A percentile compares a stretch with the other conserved stretches of the same genome.
These are phyloP conservation scores for Polygonum maritimum DNA, from an alignment of 148 eudicot species.

Conservation along the genomic window DNA sequence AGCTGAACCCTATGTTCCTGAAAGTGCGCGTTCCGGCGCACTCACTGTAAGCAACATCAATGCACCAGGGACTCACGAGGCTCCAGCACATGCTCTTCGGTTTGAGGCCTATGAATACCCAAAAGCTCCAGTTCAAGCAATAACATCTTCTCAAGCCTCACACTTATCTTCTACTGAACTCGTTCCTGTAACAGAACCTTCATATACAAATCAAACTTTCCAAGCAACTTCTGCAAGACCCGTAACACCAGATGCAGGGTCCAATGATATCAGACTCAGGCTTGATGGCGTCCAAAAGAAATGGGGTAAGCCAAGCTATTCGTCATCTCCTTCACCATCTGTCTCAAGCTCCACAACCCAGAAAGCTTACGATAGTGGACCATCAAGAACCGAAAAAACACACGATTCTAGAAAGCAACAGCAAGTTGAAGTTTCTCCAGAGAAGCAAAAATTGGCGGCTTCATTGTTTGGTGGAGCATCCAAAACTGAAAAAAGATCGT, in stretches of 20 bases:
- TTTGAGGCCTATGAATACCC: constrained; percentile 96
- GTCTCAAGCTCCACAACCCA: constrained; percentile 43
- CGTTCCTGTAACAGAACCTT: constrained; percentile 55
- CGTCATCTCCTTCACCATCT: constrained; percentile 38
- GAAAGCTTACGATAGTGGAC: constrained; percentile 36
- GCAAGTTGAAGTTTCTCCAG: constrained; percentile 52
- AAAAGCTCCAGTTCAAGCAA: constrained; percentile 32
- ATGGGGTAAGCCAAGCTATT: constrained; percentile 81
- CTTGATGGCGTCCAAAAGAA: constrained; percentile 95
- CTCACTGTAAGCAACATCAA: constrained; percentile 41
- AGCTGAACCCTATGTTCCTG: constrained; percentile 90
- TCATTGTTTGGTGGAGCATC: constrained; percentile 75
- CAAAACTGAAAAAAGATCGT: constrained; percentile 43
- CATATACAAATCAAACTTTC: constrained; percentile 30
- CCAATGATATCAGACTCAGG: constrained; percentile 60
- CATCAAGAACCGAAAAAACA: constrained; percentile 16
- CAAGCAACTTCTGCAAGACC: constrained; percentile 21
- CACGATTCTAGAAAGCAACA: constrained; percentile 22
- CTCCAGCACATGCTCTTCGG: constrained; percentile 67
- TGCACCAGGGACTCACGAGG: constrained; percentile 47
- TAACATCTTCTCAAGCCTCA: constrained; percentile 12
- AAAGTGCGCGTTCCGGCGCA: constrained; percentile 54
- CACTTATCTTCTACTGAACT: constrained; percentile 49
- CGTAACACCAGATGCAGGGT: constrained; percentile 34
- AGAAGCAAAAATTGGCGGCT: constrained; percentile 93